These are phyloP conservation scores for Mycocentrospora acerina DNA, from an alignment of 2,329 filamentous ascomycete genomes.

Conservation along the genomic window DNA sequence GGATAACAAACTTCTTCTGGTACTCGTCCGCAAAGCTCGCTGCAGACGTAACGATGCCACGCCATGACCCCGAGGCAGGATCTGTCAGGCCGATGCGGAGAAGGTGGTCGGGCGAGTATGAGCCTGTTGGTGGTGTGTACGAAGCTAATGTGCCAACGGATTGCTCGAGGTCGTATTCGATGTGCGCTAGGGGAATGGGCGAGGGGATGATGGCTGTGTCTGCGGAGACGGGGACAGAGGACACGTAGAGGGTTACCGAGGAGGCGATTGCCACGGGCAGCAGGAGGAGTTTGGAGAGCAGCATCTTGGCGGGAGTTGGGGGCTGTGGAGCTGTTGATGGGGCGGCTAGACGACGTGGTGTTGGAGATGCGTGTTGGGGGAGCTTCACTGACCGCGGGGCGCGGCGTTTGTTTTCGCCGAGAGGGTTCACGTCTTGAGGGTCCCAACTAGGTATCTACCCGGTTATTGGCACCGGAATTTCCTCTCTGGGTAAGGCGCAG, in stretches of 20 bases:
- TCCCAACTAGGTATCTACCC: no score
- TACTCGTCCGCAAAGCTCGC: constrained; percentile 45
- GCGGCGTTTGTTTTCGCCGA: constrained; percentile 19
- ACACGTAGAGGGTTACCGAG: constrained; percentile 49
- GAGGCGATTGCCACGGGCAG: constrained; percentile 42
- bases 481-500: no score
- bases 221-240: constrained; percentile 84
- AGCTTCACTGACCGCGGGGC: constrained; percentile 6
- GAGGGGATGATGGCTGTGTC: constrained; percentile 55
- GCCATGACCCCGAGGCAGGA: constrained; percentile 41
- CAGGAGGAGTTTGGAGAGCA: constrained; percentile 37
- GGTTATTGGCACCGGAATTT: no score
- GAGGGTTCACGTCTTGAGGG: no score
- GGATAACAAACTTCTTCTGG: constrained; percentile 47
- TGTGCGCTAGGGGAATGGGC: constrained; percentile 45
- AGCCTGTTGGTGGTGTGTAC: constrained; percentile 40
- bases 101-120: constrained; percentile 39
- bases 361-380: constrained; percentile 3
- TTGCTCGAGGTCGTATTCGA: constrained; percentile 45
- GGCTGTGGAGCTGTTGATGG: constrained; percentile 1
- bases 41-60: constrained; percentile 49
- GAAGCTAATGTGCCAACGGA: constrained; percentile 37
- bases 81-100: constrained; percentile 49
- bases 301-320: constrained; percentile 33
- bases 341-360: constrained; percentile 1